Evolutionary conservation across 23 red algal species (phyloP), one percentile per base, ranked within the genome.

Genomic region (Cyanidium caldarium): DNA sequence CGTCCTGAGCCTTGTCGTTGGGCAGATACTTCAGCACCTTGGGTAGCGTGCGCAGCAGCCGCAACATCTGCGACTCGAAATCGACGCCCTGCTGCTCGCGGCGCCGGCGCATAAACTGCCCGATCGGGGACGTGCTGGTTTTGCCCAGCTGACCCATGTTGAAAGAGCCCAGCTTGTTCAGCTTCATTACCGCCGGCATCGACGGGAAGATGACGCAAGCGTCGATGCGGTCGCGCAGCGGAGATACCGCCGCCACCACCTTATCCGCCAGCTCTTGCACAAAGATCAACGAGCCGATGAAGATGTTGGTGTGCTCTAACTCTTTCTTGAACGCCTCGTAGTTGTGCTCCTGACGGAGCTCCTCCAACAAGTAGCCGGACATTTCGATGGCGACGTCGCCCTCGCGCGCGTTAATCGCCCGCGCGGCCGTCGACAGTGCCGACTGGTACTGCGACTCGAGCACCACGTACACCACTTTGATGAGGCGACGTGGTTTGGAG

Each of bases 1-100:
- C 92, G 77, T 98, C 92, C 68, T 98, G 92, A 1, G 92, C 92
- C 76, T 98, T 98, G 68, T 98, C 92, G 37, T 72, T 86, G 23
- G 92, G 92, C 29, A 98, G 77, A 73, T 98, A 98, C 82, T 98
- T 98, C n/a, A 98, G 92, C 1, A 98, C 92, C 61, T 98, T 98
- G 16, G 92, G 92, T 3, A 98, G 80, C 5, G 92, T 98, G 19
- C 92, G 58, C 38, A 98, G 57, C 21, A 98, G 61, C 35, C 87
- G 87, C 34, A 98, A 72, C 92, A 98, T 98, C 33, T 79, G 77
- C 33, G 87, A 84, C 61, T 98, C 92, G 40, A 98, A 98, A 1
- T 84, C 79, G 3, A 78, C 84, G 29, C 92, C 92, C 16, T 37
- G 72, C 46, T 98, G 72, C 68, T 98, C 69, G 46, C 82, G 75